Evolutionary conservation across 352 stramenopile genomes (phyloP), one percentile per base, ranked within the genome.

Genomic region (Elongisporangium prolatum): DNA sequence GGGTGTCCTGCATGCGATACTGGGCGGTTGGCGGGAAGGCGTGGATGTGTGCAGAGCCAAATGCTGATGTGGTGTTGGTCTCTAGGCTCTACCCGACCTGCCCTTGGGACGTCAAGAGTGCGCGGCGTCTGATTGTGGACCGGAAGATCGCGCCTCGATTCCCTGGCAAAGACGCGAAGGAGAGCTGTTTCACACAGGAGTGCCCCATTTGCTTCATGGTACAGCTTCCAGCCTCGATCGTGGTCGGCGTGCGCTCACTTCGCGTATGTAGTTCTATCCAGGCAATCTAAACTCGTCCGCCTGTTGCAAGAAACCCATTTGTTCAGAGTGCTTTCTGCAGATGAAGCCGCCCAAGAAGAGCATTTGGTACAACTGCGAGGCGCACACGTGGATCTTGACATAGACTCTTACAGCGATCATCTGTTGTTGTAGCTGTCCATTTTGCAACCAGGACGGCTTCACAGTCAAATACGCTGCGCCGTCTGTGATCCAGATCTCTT

Each of bases 131-230:
- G 57, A 89, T 94, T 24, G 21, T 88, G 9, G 79, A 90, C 53
- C 74, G 76, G 53, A 89, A 89, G 59, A 69, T 94, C 52, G 84
- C 84, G 50, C 84, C 84, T 14, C 76, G 84, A 4, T 88, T 91
- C 68, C 73, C 66, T 0, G 84, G 84, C 11, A 72, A 74, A 24
- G 84, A 94, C 21, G 34, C 55, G 3, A 77, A 80, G 50, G 82
- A 92, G 48, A 78, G 68, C 52, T 74, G 56, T 44, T 91, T 88
- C 65, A 75, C 69, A 25, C 72, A 89, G 28, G 84, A 94, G 51
- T 94, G 84, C 53, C 84, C 84, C 40, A 94, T 94, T 58, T 94
- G 84, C 61, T 91, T 93, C 40, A 88, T 93, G 82, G 75, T 81
- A 38, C 38, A 50, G 49, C 21, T 4, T n/a, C n/a, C 57, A 66